Percentiles rank a stretch among this genome's conserved stretches.
These are phyloP conservation scores for Ceratocystis variospora DNA, from an alignment of 2,329 filamentous ascomycete species.

Conservation along the genomic window DNA sequence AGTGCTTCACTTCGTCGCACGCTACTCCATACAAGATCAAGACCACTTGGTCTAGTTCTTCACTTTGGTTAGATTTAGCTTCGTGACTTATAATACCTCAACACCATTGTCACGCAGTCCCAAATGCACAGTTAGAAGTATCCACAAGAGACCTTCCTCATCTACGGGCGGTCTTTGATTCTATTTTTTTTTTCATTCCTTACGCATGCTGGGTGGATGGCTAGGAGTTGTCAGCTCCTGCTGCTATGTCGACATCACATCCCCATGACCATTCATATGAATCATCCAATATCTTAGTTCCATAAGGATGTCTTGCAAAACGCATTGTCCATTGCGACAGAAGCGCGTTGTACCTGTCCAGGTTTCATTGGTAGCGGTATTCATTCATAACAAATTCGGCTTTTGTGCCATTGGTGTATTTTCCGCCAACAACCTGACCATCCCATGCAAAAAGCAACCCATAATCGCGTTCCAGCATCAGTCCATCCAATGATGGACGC, in stretches of 20 bases:
- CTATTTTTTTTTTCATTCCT: slow-evolving; percentile 15
- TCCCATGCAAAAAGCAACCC: slow-evolving; percentile 19
- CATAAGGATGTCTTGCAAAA: slow-evolving; percentile 14
- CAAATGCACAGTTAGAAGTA: no score
- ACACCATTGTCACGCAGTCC: no score
- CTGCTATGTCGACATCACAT: slow-evolving; percentile 10
- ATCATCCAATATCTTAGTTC: slow-evolving; percentile 7
- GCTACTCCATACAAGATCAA: no score
- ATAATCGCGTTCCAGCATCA: slow-evolving; percentile 18
- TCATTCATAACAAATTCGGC: slow-evolving; percentile 18
- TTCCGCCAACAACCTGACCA: slow-evolving; percentile 18
- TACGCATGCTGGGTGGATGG: slow-evolving; percentile 5
- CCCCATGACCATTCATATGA: slow-evolving; percentile 3
- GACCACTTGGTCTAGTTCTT: no score
- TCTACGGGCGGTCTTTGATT: slow-evolving; percentile 15
- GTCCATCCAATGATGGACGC: slow-evolving; percentile 11
- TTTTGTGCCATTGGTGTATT: slow-evolving; percentile 20
- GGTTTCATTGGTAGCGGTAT: slow-evolving; percentile 15
- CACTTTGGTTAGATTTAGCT: no score
- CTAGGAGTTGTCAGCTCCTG: slow-evolving; percentile 8
- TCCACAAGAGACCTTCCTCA: slow-evolving; percentile 14
- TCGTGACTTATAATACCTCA: no score
- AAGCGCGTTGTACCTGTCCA: slow-evolving; percentile 12
- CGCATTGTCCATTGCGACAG: slow-evolving; percentile 17
- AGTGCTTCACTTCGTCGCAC: no score